Conservation (phyloP, 768 basidiomycete genomes). For the Naganishia vishniacii region DNA sequence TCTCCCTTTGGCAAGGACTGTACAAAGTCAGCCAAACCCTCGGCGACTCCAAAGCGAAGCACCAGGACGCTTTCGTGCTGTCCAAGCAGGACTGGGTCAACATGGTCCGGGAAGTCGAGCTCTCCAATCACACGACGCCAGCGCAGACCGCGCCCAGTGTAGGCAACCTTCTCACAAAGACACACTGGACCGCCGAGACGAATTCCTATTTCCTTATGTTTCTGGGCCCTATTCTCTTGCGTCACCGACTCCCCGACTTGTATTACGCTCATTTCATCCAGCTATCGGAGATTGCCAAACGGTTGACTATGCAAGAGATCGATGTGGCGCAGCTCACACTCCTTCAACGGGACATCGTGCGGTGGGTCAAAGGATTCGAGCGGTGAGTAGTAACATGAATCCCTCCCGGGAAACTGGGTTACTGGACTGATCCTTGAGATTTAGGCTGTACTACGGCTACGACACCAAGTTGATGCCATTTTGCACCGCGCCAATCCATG, state of each 20-base stretch:
- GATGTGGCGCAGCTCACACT: not conserved
- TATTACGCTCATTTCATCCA: not conserved
- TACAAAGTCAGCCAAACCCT: not conserved
- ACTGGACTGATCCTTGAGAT: too few species aligned
- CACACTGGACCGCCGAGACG: slow-evolving; percentile 3
- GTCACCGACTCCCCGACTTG: not conserved
- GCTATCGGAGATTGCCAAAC: slow-evolving; percentile 4
- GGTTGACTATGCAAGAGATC: slow-evolving; percentile 1
- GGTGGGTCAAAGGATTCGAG: too few species aligned
- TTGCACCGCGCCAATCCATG: not conserved
- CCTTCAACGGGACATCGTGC: not conserved
- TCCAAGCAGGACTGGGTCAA: not conserved
- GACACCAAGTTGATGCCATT: not conserved
- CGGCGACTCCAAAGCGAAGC: not conserved
- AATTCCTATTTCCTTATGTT: not conserved
- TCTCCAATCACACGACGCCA: not conserved
- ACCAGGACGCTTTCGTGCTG: not conserved
- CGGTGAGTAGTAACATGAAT: too few species aligned
- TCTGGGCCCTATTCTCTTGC: not conserved
- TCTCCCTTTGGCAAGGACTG: not conserved
- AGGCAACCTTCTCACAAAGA: too few species aligned
- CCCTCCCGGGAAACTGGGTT: too few species aligned
- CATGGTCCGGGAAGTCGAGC: not conserved
- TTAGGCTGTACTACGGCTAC: slow-evolving; percentile 1
- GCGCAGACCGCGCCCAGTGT: too few species aligned